Percentiles rank a stretch among this genome's conserved stretches.
phyloP scores from a whole-genome alignment of 2,329 filamentous ascomycete genomes.

The Aspergillus quadricinctus region DNA sequence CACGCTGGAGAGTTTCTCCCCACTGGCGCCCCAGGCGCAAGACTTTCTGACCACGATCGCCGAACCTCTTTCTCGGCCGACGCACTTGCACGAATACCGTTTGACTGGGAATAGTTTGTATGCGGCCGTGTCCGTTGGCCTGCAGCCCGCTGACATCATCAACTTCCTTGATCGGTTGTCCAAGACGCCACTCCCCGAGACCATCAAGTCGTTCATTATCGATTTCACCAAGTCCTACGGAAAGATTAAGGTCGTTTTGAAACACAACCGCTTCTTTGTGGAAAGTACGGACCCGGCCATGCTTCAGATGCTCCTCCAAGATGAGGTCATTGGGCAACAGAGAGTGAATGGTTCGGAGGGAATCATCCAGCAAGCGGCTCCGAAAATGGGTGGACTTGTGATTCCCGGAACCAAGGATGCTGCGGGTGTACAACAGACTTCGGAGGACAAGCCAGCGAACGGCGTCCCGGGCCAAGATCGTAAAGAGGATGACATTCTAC shows the following conservation, averaged over 20 bases:
- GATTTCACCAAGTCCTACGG: slow-evolving; percentile 86
- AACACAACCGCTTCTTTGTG: slow-evolving; percentile 90
- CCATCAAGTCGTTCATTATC: slow-evolving; percentile 73
- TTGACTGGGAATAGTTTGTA: slow-evolving; percentile 91
- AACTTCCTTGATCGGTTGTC: slow-evolving; percentile 81
- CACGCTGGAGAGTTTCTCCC: slow-evolving; percentile 90
- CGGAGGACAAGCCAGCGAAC: slow-evolving; percentile 31
- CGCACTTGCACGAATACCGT: slow-evolving; percentile 88
- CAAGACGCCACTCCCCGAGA: slow-evolving; percentile 80
- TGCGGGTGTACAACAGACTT: slow-evolving; percentile 75
- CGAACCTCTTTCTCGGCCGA: slow-evolving; percentile 84
- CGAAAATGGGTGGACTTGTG: slow-evolving; percentile 79
- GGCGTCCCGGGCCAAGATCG: slow-evolving; percentile 38
- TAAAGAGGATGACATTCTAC: slow-evolving; percentile 64
- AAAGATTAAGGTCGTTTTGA: slow-evolving; percentile 91
- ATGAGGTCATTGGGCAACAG: slow-evolving; percentile 73
- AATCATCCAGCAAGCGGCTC: slow-evolving; percentile 75
- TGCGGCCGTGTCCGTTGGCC: slow-evolving; percentile 90
- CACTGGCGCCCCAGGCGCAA: slow-evolving; percentile 78
- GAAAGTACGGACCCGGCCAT: slow-evolving; percentile 87
- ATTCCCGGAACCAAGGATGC: slow-evolving; percentile 95
- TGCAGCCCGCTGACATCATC: slow-evolving; percentile 85
- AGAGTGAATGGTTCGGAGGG: slow-evolving; percentile 69
- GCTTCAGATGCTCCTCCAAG: slow-evolving; percentile 79
- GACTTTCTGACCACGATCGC: slow-evolving; percentile 95